Base-by-base conservation (phyloP, 805 yeast genomes). In the Sugiyamaella chiloensis region DNA sequence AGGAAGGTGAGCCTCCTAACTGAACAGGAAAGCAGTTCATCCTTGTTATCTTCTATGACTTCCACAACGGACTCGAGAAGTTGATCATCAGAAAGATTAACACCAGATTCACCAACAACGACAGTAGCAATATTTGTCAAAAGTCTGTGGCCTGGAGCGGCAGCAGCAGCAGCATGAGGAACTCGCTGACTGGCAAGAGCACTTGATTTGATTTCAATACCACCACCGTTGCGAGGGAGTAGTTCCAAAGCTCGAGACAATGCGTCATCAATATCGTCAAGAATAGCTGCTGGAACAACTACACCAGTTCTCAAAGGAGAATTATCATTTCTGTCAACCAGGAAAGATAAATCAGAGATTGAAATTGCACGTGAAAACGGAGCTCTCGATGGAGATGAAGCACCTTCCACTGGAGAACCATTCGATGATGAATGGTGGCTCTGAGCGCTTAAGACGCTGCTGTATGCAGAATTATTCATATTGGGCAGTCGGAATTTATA, bases 1-100 rank as follows among this genome's bases (percentile, higher is more conserved):
- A 89, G 86, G 69, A 93, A 88, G 1, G 99, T 87, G 48, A 93
- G 76, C 75, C 99, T 90, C 72, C 99, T 91, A 52, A 95, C 78
- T 42, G 83, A 79, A 52, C 87, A 81, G 17, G 78, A 75, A 48
- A 72, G 70, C 53, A 93, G 75, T 37, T 86, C 95, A 29, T 82
- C 85, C 56, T 75, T 80, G 63, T 78, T 75, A 43, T 85, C 87
- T 39, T 76, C 80, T 44, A 90, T 68, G 47, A 85, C 74, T 56
- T 81, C 85, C 21, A 72, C 60, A 63, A 95, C 74, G 64, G 81
- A 81, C 20, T 62, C 68, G 56, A 87, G 70, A 47, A 87, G 73
- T 48, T 81, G 86, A 16, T 75, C 80, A 65, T 90, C 96, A 46
- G 78, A 72, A 24, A 71, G 76, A 54, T 81, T 83, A 17, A 95